Evolutionary conservation across 2,329 filamentous ascomycete species (phyloP), one percentile per base, ranked within the genome.

Genomic region (Cryoendolithus antarcticus): DNA sequence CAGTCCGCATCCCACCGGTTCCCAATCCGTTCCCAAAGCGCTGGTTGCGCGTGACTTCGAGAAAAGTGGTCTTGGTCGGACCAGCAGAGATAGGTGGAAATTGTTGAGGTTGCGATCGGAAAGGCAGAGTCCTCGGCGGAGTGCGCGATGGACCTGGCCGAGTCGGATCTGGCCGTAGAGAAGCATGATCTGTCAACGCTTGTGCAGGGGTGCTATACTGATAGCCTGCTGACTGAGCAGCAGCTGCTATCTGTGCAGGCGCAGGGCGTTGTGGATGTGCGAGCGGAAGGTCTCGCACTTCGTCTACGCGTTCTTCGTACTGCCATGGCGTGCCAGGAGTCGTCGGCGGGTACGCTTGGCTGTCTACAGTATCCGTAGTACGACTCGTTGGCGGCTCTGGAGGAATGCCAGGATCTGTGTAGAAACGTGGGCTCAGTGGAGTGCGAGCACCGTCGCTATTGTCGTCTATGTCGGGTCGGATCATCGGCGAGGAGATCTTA

Each of bases 391-490:
- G 70, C 3, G 69, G 67, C 4, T 64, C 64, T n/a, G 74, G 73
- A 2, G 73, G 71, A 6, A 69, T 65, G 2, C 70, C 67, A 1
- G 70, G 71, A 34, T 67, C 67, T 4, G 37, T 39, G 56, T 75
- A 75, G 45, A 68, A 60, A 31, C 72, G 64, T 6, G 74, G 74
- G 2, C 72, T 74, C 3, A 77, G 60, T 2, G 74, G 70, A 11
- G 63, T 67, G 30, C 64, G 62, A 3, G 61, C 65, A 13, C 67
- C 65, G 9, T 64, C 58, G 44, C 69, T 69, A 35, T 67, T 60
- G 31, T 56, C 56, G 32, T 61, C 53, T n/a, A 29, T 37, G 0
- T 62, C 58, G 15, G 2, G 39, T 50, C 12, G 29, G 6, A 40
- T 31, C 8, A 75, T 58, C 2, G 74, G 73, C 6, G 70, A 65